phyloP scores from a whole-genome alignment of 73 alveolate species.

The Paramecium sonneborni region DNA sequence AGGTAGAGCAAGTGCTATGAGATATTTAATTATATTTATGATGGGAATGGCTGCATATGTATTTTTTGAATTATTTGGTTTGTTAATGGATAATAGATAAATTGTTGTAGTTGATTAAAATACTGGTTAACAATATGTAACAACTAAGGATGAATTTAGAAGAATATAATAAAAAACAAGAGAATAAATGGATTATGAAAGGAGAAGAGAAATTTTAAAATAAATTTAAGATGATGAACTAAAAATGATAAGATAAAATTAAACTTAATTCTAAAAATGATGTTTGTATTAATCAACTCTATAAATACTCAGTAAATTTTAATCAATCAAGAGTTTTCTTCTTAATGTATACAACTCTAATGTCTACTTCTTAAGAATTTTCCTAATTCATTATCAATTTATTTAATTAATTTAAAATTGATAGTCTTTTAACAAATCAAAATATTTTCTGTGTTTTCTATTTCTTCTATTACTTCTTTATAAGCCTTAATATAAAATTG shows the following conservation, averaged over 20 bases:
- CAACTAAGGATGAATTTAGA: not conserved
- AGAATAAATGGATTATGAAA: not conserved
- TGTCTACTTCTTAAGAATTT: too few relatives aligned
- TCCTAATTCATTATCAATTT: too few relatives aligned
- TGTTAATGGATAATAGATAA: not conserved
- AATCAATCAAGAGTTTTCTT: too few relatives aligned
- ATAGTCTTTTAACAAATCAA: too few relatives aligned
- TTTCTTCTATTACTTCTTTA: not conserved
- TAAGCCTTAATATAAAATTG: not conserved
- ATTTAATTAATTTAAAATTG: too few relatives aligned
- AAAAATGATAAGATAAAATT: not conserved
- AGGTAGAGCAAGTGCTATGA: not conserved
- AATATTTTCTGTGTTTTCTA: too few relatives aligned
- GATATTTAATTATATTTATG: not conserved
- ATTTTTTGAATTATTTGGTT: not conserved
- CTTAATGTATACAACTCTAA: too few relatives aligned
- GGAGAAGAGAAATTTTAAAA: not conserved
- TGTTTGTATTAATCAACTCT: not conserved
- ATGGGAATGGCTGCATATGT: not conserved
- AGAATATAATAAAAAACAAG: not conserved
- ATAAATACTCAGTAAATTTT: too few relatives aligned
- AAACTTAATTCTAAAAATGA: not conserved
- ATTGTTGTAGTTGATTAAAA: not conserved
- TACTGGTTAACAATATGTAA: not conserved
- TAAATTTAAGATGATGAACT: not conserved